These are phyloP conservation scores for Orbilia quercus DNA, from an alignment of 2,329 filamentous ascomycete genomes.

Conservation along the genomic window DNA sequence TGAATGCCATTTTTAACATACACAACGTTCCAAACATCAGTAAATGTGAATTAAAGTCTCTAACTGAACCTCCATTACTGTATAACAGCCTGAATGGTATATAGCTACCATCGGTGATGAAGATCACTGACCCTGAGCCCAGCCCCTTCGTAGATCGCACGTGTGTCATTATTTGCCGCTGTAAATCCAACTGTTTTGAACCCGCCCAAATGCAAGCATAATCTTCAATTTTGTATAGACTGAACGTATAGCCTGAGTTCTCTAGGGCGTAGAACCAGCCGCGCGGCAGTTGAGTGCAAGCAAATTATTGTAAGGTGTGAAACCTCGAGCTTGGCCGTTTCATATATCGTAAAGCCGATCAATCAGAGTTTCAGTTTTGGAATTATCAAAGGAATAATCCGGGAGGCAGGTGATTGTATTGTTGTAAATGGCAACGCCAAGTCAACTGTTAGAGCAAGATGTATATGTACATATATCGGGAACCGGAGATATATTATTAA, in stretches of 20 bases:
- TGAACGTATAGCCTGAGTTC: background rate
- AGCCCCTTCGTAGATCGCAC: background rate
- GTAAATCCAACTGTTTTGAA: slow-evolving; percentile 10
- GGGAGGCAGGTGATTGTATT: background rate
- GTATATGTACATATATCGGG: too few species aligned
- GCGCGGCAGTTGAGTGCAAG: slow-evolving; percentile 8
- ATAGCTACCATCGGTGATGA: slow-evolving; percentile 12
- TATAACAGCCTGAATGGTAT: slow-evolving; percentile 20
- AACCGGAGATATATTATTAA: background rate
- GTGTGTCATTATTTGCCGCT: slow-evolving; percentile 11
- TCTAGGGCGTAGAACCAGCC: slow-evolving; percentile 15
- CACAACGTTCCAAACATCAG: slow-evolving; percentile 5
- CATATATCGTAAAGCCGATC: background rate
- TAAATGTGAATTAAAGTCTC: slow-evolving; percentile 12
- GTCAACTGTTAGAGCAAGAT: slow-evolving; percentile 15
- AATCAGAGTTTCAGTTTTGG: background rate
- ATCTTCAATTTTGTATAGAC: slow-evolving; percentile 10
- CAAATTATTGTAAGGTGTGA: background rate
- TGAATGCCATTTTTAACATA: slow-evolving; percentile 1
- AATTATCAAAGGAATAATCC: background rate
- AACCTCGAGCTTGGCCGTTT: background rate
- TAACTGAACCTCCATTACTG: slow-evolving; percentile 13
- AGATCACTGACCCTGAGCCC: background rate
- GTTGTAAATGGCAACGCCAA: slow-evolving; percentile 24
- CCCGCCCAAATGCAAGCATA: slow-evolving; percentile 15